Conservation (phyloP, 2,329 filamentous ascomycete species). For the Meredithiella fracta region DNA sequence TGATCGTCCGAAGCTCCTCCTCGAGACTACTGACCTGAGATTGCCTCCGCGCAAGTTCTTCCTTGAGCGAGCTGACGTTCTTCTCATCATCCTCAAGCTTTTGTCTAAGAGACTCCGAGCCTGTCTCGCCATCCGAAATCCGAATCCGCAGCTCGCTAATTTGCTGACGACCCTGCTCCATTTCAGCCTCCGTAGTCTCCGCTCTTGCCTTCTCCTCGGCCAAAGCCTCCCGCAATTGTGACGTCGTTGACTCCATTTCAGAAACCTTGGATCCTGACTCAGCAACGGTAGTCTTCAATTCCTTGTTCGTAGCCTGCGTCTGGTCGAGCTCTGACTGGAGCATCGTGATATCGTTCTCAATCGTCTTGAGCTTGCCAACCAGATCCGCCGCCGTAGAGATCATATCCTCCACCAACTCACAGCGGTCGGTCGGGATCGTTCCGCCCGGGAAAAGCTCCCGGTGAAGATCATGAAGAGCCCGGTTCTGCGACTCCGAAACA, state of each 20-base stretch:
- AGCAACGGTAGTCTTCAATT: conserved; percentile 42
- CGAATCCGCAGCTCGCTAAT: conserved; percentile 51
- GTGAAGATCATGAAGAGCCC: conserved; percentile 42
- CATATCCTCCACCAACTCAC: conserved; percentile 43
- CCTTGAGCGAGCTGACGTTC: conserved; percentile 48
- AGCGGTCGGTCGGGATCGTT: conserved; percentile 36
- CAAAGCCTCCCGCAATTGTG: conserved; percentile 37
- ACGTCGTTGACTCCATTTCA: conserved; percentile 32
- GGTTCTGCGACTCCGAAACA: conserved; percentile 33
- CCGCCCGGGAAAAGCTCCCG: conserved; percentile 38
- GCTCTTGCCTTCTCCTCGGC: conserved; percentile 38
- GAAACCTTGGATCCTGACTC: conserved; percentile 26
- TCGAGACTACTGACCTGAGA: conserved; percentile 62
- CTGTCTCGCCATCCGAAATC: conserved; percentile 69
- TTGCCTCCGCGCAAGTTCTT: conserved; percentile 57
- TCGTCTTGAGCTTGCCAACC: conserved; percentile 40
- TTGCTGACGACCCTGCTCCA: conserved; percentile 50
- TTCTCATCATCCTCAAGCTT: conserved; percentile 60
- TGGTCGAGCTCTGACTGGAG: conserved; percentile 47
- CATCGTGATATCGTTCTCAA: conserved; percentile 42
- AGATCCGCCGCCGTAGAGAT: conserved; percentile 40
- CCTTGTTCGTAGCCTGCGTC: conserved; percentile 36
- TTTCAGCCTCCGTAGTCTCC: conserved; percentile 36
- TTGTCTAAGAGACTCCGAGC: conserved; percentile 61
- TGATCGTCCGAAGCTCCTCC: conserved; percentile 53